Percentiles rank a stretch among this genome's conserved stretches.
phyloP scores from a whole-genome alignment of 768 basidiomycete species.

The Boletus tylopilopsis region DNA sequence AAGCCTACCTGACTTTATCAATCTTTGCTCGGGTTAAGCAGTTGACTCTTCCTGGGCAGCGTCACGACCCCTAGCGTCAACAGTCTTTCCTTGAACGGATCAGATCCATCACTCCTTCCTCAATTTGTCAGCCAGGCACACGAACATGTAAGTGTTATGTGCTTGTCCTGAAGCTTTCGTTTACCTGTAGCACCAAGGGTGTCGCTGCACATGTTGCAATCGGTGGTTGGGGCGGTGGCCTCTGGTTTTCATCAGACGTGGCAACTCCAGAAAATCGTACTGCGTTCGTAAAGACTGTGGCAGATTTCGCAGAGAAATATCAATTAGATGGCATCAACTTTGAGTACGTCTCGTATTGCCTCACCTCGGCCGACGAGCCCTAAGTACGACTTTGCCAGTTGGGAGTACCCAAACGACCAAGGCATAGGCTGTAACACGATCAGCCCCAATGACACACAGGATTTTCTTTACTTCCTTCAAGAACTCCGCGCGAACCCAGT shows the following conservation, averaged over 20 bases:
- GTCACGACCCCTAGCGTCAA: slow-evolving; percentile 32
- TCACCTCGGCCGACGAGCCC: not conserved
- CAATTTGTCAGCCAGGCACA: slow-evolving; percentile 51
- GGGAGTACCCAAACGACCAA: slow-evolving; percentile 75
- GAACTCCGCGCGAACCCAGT: slow-evolving; percentile 55
- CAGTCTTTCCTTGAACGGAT: slow-evolving; percentile 33
- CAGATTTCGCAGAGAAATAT: slow-evolving; percentile 46
- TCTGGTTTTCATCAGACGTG: slow-evolving; percentile 59
- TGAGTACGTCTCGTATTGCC: slow-evolving; percentile 19
- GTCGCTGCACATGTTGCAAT: slow-evolving; percentile 58
- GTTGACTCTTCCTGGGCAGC: slow-evolving; percentile 18
- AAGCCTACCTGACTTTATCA: slow-evolving; percentile 16
- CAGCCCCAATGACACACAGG: slow-evolving; percentile 55
- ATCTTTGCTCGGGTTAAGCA: not conserved
- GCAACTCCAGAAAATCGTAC: slow-evolving; percentile 55
- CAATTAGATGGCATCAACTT: slow-evolving; percentile 51
- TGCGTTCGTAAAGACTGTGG: slow-evolving; percentile 59
- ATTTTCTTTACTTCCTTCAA: slow-evolving; percentile 75
- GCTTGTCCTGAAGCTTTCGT: not conserved
- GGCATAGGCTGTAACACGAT: slow-evolving; percentile 73
- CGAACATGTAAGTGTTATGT: slow-evolving; percentile 26
- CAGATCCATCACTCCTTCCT: slow-evolving; percentile 49
- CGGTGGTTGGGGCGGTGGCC: slow-evolving; percentile 69
- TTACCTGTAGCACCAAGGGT: slow-evolving; percentile 33
- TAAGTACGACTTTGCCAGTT: slow-evolving; percentile 44